Evolutionary conservation across 768 basidiomycete species (phyloP), one percentile per base, ranked within the genome.

Genomic region (Suillus paluster): DNA sequence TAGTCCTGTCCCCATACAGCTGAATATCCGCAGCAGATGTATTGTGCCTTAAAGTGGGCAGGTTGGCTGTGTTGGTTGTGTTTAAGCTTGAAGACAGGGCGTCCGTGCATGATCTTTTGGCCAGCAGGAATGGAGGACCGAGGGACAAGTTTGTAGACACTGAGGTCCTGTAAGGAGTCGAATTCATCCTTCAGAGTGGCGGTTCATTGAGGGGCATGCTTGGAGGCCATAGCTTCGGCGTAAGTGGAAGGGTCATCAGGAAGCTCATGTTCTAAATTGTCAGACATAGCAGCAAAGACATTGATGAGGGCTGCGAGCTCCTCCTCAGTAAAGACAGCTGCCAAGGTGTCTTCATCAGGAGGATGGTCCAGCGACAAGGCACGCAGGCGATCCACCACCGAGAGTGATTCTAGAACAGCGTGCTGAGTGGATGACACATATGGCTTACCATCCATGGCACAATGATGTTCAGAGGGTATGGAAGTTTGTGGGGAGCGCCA

Each of bases 1-100:
- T 77, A 84, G 56, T 84, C 81, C 9, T 68, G 58, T 0, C 83
- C 81, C 27, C 69, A 76, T 1, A 77, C 65, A 57, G 81, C 80
- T 27, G 78, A 65, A 64, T 71, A 80, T 0, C 83, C 82, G 60
- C 78, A 72, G 25, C 79, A 74, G 2, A 84, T 79, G 23, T 77
- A 70, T 0, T 76, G 68, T 0, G 75, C 76, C 63, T 82, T 82
- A 58, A 70, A 71, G n/a, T 72, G 58, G 39, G 11, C 36, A 10
- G 36, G 36, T 11, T 10, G 1, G 15, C 74, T 75, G 36, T 67
- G 36, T 21, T 59, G 46, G 60, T 75, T 67, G 36, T 59, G 30
- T 63, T 78, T 79, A 6, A 62, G 52, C 1, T 61, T 62, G 58
- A 70, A 76, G 15, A 78, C 74, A 67, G 73, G 73, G 48, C 61